These are phyloP conservation scores for Solanum ossicruentum DNA, from an alignment of 257 asterid genomes.

Conservation along the genomic window DNA sequence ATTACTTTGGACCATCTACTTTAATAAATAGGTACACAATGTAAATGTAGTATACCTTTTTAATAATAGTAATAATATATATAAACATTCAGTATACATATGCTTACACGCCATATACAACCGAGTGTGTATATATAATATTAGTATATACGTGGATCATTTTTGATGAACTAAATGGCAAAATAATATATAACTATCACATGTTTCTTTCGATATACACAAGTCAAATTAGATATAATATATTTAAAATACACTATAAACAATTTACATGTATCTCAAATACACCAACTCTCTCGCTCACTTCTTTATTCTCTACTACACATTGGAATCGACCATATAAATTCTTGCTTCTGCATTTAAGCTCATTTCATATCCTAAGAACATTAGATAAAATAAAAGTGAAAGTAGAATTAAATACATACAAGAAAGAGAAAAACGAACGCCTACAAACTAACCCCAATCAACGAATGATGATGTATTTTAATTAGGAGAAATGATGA, in stretches of 20 bases:
- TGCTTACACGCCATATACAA: background rate
- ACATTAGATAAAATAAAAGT: background rate
- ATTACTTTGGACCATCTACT: background rate
- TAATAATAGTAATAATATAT: background rate
- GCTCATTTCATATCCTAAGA: background rate
- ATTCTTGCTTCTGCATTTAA: background rate
- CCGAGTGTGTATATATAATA: background rate
- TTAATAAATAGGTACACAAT: background rate
- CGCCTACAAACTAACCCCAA: background rate
- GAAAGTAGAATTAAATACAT: too few species aligned
- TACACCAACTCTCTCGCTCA: too few species aligned
- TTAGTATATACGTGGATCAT: background rate
- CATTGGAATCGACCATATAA: background rate
- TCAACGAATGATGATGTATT: background rate
- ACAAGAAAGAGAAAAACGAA: too few species aligned
- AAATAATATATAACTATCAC: background rate
- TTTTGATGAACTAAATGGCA: background rate
- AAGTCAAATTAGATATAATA: too few species aligned
- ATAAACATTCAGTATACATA: background rate
- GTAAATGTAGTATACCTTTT: background rate
- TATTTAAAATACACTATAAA: too few species aligned
- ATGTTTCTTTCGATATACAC: background rate
- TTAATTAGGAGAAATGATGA: background rate
- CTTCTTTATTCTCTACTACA: too few species aligned
- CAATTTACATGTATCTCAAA: too few species aligned